phyloP scores from a whole-genome alignment of 2,329 filamentous ascomycete genomes.

The Trematosphaeria pertusa region DNA sequence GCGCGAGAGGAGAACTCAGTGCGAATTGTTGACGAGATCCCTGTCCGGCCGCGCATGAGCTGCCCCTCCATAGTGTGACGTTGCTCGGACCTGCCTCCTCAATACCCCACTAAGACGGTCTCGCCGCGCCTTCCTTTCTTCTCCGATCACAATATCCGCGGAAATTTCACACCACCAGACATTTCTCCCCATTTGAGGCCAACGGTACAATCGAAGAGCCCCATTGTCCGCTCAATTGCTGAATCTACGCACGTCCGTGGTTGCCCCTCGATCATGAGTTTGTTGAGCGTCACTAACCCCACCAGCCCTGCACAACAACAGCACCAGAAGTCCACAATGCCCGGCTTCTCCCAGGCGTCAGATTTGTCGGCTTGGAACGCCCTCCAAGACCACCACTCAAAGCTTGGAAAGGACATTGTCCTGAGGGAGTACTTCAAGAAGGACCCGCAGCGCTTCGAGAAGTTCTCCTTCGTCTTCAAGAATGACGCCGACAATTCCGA shows the following conservation, averaged over 20 bases:
- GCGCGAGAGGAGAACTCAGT: constrained; percentile 19
- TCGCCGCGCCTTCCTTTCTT: constrained; percentile 22
- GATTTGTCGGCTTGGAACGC: constrained; percentile 86
- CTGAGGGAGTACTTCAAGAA: constrained; percentile 92
- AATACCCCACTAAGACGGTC: constrained; percentile 3
- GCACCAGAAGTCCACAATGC: constrained; percentile 51
- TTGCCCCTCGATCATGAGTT: not conserved
- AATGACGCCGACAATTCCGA: constrained; percentile 80
- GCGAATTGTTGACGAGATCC: constrained; percentile 9
- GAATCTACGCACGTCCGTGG: no score
- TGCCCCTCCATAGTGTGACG: constrained; percentile 14
- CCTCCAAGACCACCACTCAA: constrained; percentile 89
- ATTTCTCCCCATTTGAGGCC: not conserved
- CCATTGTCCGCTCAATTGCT: no score
- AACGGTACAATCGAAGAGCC: no score
- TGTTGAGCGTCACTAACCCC: constrained; percentile 18
- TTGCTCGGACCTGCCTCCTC: not conserved
- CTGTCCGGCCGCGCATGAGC: constrained; percentile 5
- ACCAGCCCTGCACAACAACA: constrained; percentile 30
- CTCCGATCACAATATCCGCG: not conserved
- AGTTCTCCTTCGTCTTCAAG: constrained; percentile 85
- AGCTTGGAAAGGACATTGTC: constrained; percentile 85
- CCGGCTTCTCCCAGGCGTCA: constrained; percentile 80
- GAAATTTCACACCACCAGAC: constrained; percentile 1
- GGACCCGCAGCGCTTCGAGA: constrained; percentile 86